Conservation (phyloP, 257 asterid species). For the Solanum medicagineum region DNA sequence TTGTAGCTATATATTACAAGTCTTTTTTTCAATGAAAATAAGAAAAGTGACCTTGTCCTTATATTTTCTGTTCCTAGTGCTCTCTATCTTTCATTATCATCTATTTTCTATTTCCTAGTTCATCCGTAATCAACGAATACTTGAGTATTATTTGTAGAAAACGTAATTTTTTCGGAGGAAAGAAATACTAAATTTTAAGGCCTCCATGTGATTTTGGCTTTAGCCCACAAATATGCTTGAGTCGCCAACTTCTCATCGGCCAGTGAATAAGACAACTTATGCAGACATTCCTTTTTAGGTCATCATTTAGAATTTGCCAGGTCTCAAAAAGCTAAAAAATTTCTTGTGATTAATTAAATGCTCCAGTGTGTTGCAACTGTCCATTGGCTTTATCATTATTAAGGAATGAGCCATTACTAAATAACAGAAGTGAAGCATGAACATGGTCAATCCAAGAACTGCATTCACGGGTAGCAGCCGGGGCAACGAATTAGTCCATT, state of each 20-base stretch:
- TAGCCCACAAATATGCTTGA: no score
- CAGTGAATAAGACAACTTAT: neutral
- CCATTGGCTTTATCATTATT: neutral
- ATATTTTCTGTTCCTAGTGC: neutral
- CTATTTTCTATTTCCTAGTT: neutral
- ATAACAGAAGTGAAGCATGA: neutral
- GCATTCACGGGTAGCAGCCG: conserved; percentile 45
- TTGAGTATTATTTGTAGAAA: no score
- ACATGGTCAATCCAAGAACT: neutral
- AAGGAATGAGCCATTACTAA: neutral
- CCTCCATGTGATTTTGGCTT: no score
- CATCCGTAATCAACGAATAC: no score
- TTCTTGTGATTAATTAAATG: neutral
- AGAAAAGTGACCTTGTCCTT: neutral
- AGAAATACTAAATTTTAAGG: no score
- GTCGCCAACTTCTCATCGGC: neutral
- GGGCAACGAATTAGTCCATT: conserved; percentile 80
- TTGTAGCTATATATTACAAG: neutral
- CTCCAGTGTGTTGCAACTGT: neutral
- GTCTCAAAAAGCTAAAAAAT: no score
- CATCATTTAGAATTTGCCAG: neutral
- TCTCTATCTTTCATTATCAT: neutral
- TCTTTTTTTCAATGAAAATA: neutral
- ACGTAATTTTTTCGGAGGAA: no score
- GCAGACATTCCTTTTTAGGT: neutral